Evolutionary conservation across 2,329 filamentous ascomycete species (phyloP).

Genomic region (Atkinsonella hypoxylon): DNA sequence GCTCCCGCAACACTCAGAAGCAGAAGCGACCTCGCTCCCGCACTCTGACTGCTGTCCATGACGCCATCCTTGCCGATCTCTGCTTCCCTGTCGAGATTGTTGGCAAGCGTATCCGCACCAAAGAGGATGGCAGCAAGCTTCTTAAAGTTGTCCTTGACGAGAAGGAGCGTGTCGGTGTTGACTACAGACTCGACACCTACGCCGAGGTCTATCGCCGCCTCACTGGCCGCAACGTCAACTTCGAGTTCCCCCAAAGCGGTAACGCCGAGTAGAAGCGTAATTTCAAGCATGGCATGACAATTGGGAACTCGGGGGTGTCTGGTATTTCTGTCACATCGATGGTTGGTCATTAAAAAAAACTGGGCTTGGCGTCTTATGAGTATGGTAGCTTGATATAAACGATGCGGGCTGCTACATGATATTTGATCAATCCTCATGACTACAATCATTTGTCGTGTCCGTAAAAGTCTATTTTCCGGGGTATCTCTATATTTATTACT

Average conservation of each 20-base stretch:
- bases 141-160: slow-evolving; percentile 99
- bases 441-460: slow-evolving; percentile 10
- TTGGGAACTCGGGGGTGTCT: slow-evolving; percentile 7
- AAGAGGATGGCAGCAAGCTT: slow-evolving; percentile 96
- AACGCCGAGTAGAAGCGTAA: slow-evolving; percentile 50
- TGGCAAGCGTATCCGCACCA: slow-evolving; percentile 96
- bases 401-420: slow-evolving; percentile 32
- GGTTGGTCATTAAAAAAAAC: slow-evolving; percentile 26
- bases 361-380: slow-evolving; percentile 36
- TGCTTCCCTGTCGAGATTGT: slow-evolving; percentile 99
- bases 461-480: slow-evolving; percentile 14
- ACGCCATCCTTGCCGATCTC: slow-evolving; percentile 93
- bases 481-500: slow-evolving; percentile 30
- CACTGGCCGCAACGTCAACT: slow-evolving; percentile 91
- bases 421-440: slow-evolving; percentile 16
- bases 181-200: slow-evolving; percentile 99
- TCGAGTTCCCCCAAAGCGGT: slow-evolving; percentile 91
- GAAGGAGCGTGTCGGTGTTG: slow-evolving; percentile 99
- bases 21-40: slow-evolving; percentile 98
- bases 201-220: slow-evolving; percentile 98
- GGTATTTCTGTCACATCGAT: slow-evolving; percentile 23
- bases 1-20: slow-evolving; percentile 88
- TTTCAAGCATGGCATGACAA: slow-evolving; percentile 8
- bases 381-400: slow-evolving; percentile 34
- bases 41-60: slow-evolving; percentile 97